Evolutionary conservation across 2,329 filamentous ascomycete genomes (phyloP), one percentile per base, ranked within the genome.

Genomic region (Cercospora zeae-maydis): DNA sequence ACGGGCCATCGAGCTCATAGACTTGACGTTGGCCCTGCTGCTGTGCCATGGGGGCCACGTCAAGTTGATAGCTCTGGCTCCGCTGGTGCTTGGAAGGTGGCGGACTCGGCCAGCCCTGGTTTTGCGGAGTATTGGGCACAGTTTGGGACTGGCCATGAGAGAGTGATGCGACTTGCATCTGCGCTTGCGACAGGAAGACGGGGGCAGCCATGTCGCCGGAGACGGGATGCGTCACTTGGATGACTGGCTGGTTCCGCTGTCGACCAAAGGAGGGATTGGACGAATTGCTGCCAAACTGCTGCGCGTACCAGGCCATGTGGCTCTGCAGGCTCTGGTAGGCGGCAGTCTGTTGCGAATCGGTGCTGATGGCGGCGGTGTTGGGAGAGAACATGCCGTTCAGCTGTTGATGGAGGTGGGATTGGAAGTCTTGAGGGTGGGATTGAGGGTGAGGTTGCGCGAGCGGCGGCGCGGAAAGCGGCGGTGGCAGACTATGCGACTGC

Each of bases 401-500:
- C 84, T 87, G 77, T 79, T 82, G 74, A 85, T 85, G 78, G 78
- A 79, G 76, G 71, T 75, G 77, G 66, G 76, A 75, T 67, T 77
- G 77, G 69, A 76, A 77, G 68, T 76, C 72, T 66, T 77, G 69
- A 63, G 70, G 64, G 59, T 56, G 74, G 60, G 47, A 53, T 36
- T 55, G 52, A 58, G 70, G 62, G 58, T 45, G 74, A 60, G 52
- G 58, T 53, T 77, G 68, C 58, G 67, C 62, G 55, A 65, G 65
- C 47, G 63, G 51, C 59, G 62, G 64, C 58, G 65, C 58, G 63
- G 61, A 68, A 59, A 58, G 53, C 84, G 89, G 88, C 86, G 89
- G 89, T 86, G 85, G 86, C 84, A 87, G 84, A 85, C 86, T 86
- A 83, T 92, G 90, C 88, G 91, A 87, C 86, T 93, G 91, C 87